A percentile compares a stretch with the other conserved stretches of the same genome.
phyloP scores from a whole-genome alignment of 176 grass and related monocot species.

The Carex parvula region DNA sequence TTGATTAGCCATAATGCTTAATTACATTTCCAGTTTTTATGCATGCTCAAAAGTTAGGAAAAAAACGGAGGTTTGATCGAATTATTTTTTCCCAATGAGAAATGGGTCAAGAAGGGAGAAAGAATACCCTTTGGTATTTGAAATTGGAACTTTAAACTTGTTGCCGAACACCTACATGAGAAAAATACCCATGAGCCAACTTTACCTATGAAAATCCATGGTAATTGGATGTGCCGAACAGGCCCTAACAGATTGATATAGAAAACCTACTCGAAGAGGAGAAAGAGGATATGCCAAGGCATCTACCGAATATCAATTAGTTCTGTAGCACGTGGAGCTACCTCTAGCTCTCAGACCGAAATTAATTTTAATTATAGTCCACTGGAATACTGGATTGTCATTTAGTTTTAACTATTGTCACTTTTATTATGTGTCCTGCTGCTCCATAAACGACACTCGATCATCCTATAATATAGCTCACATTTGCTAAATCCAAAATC shows the following conservation, averaged over 20 bases:
- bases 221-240: too few relatives aligned
- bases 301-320: neutral
- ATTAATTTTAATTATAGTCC: neutral
- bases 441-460: neutral
- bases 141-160: too few relatives aligned
- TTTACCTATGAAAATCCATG: too few relatives aligned
- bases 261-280: neutral
- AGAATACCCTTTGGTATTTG: too few relatives aligned
- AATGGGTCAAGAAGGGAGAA: too few relatives aligned
- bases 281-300: neutral
- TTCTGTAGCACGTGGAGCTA: neutral
- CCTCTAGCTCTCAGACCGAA: neutral
- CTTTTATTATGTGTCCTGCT: neutral
- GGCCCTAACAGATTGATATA: neutral
- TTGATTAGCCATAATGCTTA: too few relatives aligned
- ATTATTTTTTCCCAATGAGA: too few relatives aligned
- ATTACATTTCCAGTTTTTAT: too few relatives aligned
- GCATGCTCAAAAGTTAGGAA: too few relatives aligned
- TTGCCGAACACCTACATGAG: too few relatives aligned
- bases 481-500: neutral
- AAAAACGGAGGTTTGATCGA: too few relatives aligned
- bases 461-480: neutral
- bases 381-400: neutral
- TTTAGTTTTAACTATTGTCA: neutral
- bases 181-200: too few relatives aligned